Evolutionary conservation across 139 green algal genomes (phyloP).

Genomic region (Chlamydomonas sp.): DNA sequence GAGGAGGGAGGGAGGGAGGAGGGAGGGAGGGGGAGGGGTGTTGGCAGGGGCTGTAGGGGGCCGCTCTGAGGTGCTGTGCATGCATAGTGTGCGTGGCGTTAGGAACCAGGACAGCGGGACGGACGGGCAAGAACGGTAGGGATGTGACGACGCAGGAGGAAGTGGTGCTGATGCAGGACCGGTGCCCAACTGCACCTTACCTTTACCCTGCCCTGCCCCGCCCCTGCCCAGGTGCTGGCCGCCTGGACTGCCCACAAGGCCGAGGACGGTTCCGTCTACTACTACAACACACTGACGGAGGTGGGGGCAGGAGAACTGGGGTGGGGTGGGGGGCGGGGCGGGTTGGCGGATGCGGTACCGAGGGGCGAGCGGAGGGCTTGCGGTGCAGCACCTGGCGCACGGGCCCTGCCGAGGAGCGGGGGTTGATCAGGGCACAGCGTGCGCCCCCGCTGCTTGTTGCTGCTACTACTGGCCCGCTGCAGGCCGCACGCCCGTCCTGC

Average conservation of each 20-base stretch:
- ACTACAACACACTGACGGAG: conserved; percentile 77
- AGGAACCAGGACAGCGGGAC: too few relatives aligned
- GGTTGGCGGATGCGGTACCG: background rate
- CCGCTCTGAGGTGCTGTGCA: too few relatives aligned
- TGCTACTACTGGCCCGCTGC: background rate
- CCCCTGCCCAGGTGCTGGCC: conserved; percentile 9
- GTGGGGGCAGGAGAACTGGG: background rate
- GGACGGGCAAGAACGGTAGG: too few relatives aligned
- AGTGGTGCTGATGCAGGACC: too few relatives aligned
- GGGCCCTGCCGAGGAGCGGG: background rate
- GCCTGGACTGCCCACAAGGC: conserved; percentile 41
- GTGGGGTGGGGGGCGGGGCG: background rate
- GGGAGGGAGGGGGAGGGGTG: too few relatives aligned
- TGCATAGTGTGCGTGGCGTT: too few relatives aligned
- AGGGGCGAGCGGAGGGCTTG: background rate
- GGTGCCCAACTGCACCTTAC: too few relatives aligned
- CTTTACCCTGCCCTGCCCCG: too few relatives aligned
- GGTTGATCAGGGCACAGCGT: background rate
- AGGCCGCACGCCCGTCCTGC: background rate
- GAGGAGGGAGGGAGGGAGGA: too few relatives aligned
- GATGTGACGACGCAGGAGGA: too few relatives aligned
- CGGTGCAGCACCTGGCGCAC: background rate
- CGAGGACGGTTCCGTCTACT: conserved; percentile 60
- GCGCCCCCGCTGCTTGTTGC: background rate
- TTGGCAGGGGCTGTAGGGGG: too few relatives aligned